Evolutionary conservation across 169 alveolate species (phyloP).

Genomic region (Plasmodium gonderi): DNA sequence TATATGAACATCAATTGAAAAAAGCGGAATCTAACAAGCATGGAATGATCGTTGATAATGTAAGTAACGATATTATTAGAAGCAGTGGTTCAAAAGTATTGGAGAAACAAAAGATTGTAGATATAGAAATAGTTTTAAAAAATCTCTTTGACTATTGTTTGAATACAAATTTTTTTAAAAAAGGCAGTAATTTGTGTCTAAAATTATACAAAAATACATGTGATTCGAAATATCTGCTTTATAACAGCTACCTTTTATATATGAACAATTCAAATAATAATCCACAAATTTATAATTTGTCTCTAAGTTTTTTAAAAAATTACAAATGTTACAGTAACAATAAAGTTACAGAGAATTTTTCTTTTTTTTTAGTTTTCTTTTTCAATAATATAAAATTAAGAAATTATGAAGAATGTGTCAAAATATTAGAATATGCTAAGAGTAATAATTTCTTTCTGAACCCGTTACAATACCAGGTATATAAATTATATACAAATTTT

Average conservation of each 20-base stretch:
- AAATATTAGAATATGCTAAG: constrained; percentile 38
- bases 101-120: not conserved
- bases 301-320: constrained; percentile 41
- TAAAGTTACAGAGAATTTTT: constrained; percentile 49
- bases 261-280: constrained; percentile 32
- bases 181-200: constrained; percentile 44
- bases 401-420: constrained; percentile 47
- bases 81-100: not conserved
- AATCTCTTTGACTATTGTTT: constrained; percentile 45
- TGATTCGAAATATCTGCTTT: constrained; percentile 26
- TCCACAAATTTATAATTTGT: constrained; percentile 25
- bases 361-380: constrained; percentile 43
- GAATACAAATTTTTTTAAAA: constrained; percentile 40
- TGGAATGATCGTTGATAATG: not conserved
- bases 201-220: constrained; percentile 37
- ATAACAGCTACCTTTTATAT: constrained; percentile 34
- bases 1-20: constrained; percentile 38
- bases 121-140: constrained; percentile 9
- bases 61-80: not conserved
- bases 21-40: not conserved
- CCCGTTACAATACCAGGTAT: constrained; percentile 42
- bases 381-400: constrained; percentile 54
- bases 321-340: constrained; percentile 20
- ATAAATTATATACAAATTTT: constrained; percentile 22
- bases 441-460: constrained; percentile 25